Percentiles rank a stretch among this genome's conserved stretches.
These are phyloP conservation scores for Tolypocladium ovalisporum DNA, from an alignment of 2,329 filamentous ascomycete species.

Conservation along the genomic window DNA sequence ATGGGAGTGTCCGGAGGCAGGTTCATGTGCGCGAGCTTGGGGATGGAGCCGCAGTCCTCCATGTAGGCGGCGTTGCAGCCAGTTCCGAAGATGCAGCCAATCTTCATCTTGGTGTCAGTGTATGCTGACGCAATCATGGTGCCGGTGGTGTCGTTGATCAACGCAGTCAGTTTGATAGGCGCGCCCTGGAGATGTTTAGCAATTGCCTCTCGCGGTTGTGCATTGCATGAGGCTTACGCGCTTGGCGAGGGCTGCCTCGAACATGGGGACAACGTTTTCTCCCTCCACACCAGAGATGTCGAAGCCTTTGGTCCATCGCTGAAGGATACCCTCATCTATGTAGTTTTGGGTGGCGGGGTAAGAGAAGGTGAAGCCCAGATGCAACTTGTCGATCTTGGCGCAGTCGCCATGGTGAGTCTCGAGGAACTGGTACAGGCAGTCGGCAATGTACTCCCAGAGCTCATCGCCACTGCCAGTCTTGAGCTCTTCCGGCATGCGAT, in stretches of 20 bases:
- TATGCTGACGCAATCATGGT: slow-evolving; percentile 95
- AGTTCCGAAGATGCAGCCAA: slow-evolving; percentile 97
- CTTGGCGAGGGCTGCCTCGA: slow-evolving; percentile 66
- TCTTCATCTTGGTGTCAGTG: slow-evolving; percentile 85
- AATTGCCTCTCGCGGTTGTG: slow-evolving; percentile 6
- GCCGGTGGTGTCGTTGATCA: slow-evolving; percentile 97
- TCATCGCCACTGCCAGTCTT: slow-evolving; percentile 77
- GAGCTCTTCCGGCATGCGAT: slow-evolving; percentile 85
- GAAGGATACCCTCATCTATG: slow-evolving; percentile 84
- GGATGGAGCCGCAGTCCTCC: slow-evolving; percentile 82
- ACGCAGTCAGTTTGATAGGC: slow-evolving; percentile 81
- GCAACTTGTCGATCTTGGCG: slow-evolving; percentile 51
- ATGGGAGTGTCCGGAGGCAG: slow-evolving; percentile 75
- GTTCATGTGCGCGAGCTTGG: slow-evolving; percentile 87
- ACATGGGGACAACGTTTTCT: slow-evolving; percentile 77
- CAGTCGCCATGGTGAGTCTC: slow-evolving; percentile 69
- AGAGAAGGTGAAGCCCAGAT: slow-evolving; percentile 91
- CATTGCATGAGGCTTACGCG: slow-evolving; percentile 17
- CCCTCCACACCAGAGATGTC: slow-evolving; percentile 90
- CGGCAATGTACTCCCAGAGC: slow-evolving; percentile 90
- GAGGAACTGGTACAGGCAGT: slow-evolving; percentile 84
- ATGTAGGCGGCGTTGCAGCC: slow-evolving; percentile 98
- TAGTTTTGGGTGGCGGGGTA: slow-evolving; percentile 90
- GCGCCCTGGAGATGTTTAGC: slow-evolving; percentile 49
- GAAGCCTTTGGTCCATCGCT: slow-evolving; percentile 96